phyloP scores from a whole-genome alignment of 768 basidiomycete species.

The Tylopilus sp. region DNA sequence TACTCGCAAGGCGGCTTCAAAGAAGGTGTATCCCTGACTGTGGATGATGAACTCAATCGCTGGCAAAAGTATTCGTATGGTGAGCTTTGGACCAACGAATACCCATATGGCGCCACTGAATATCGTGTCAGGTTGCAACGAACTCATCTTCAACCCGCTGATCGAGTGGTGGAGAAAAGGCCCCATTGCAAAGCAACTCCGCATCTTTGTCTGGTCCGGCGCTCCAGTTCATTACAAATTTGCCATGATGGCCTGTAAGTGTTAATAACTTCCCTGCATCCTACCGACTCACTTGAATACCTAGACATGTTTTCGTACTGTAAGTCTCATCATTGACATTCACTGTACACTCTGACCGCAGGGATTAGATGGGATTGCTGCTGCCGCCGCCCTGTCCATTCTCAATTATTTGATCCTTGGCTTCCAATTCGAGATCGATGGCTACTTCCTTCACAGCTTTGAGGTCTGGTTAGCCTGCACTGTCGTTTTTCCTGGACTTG shows the following conservation, averaged over 20 bases:
- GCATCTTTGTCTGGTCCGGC: constrained; percentile 69
- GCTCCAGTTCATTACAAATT: constrained; percentile 84
- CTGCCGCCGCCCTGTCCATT: constrained; percentile 58
- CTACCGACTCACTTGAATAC: background rate
- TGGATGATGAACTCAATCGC: constrained; percentile 86
- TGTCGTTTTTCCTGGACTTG: constrained; percentile 71
- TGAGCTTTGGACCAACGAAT: constrained; percentile 36
- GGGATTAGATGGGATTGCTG: constrained; percentile 54
- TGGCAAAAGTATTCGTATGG: constrained; percentile 92
- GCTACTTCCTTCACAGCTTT: constrained; percentile 74
- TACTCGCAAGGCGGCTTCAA: constrained; percentile 87
- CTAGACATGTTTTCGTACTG: constrained; percentile 52
- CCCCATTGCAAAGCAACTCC: constrained; percentile 79
- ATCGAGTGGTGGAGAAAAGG: constrained; percentile 74
- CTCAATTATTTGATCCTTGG: constrained; percentile 79
- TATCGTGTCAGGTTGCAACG: constrained; percentile 20
- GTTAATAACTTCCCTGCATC: background rate
- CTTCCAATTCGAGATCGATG: constrained; percentile 64
- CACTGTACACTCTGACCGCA: background rate
- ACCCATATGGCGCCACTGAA: constrained; percentile 28
- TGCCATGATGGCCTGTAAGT: constrained; percentile 50
- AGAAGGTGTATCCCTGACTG: constrained; percentile 88
- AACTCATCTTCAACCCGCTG: constrained; percentile 85
- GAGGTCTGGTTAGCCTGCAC: constrained; percentile 80
- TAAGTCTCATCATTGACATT: constrained; percentile 20